Evolutionary conservation across 805 yeast species (phyloP), one percentile per base, ranked within the genome.

Genomic region (Tetrapisispora fleetii): DNA sequence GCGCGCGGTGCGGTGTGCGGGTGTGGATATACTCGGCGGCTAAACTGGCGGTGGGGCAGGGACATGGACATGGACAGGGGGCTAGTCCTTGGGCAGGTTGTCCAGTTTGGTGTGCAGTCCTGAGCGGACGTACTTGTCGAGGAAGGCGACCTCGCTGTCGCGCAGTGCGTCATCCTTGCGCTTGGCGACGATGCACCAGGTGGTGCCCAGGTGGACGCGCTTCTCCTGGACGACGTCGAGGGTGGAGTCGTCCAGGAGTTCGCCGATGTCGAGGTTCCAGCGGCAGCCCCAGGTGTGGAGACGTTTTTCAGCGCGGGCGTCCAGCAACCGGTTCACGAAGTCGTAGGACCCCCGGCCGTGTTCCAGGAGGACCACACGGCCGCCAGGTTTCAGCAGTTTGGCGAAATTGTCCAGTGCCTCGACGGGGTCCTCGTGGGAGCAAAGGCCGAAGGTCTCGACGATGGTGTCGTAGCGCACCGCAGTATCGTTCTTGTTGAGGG

Each of bases 231-330:
- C 86, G 40, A 93, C 77, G 54, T 85, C 90, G 48, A 93, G 71
- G 0, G 95, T 95, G 7, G 95, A 81, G 50, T 80, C 80, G 61
- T 85, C 90, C 27, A 93, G 75, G 38, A 93, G 73, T 57, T 84
- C 95, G 22, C 90, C 95, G 55, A 93, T 86, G 62, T 93, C 98
- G 53, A 93, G 70, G 62, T 93, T 93, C 97, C 98, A 93, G 60
- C 98, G 74, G 67, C 99, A 93, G 1, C 96, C 99, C 97, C 98
- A 93, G 3, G 83, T 80, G 50, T 83, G 78, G 69, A 90, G 78
- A 67, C 96, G 82, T 56, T 79, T 78, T 52, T 80, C 89, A 3
- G 96, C 90, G 53, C 93, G 74, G 51, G 79, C 78, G 64, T 93
- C 97, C 64, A 93, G 71, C 48, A 84, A 79, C 28, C 79, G 76